Evolutionary conservation across 148 eudicot genomes (phyloP), one percentile per base, ranked within the genome.

Genomic region (Amaranthus cruentus): DNA sequence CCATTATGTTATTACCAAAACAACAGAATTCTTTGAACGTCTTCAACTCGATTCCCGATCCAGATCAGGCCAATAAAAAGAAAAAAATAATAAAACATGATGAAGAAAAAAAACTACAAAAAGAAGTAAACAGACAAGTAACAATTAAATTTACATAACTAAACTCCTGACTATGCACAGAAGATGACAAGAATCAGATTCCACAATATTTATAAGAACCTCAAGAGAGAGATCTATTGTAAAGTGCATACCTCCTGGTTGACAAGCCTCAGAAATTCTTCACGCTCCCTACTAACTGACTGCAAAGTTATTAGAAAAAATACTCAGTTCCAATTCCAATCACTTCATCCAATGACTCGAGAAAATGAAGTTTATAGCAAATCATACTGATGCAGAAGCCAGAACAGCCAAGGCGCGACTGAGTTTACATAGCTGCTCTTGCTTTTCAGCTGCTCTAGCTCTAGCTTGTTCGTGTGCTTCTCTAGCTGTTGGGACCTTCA

Each of bases 281-380:
- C 96, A 68, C 98, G 98, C 76, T 93, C 98, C 70, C 87, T 85
- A 81, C 91, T 88, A 62, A 92, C 96, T 53, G 98, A 90, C 98
- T 92, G 84, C 85, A 85, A 61, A 63, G 18, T 73, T 65, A 13
- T 80, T n/a, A 10, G 42, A 71, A 59, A 28, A 28, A 42, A 51
- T 8, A 4, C 18, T 54, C 15, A 66, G 51, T 5, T 58, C n/a
- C n/a, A 4, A 68, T 4, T 48, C 65, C 66, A 55, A 50, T 46
- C 49, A 54, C 51, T 49, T 3, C 10, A 4, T 38, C 4, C 42
- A 58, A 9, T 50, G 57, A 68, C 60, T 12, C 42, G 51, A n/a
- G 43, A 68, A 73, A 53, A 56, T 14, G 18, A 50, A 47, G 14
- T n/a, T 68, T 28, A 49, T 68, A 7, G 52, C 59, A 49, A 47